phyloP scores from a whole-genome alignment of 805 yeast genomes.

The Lipomyces chichibuensis region DNA sequence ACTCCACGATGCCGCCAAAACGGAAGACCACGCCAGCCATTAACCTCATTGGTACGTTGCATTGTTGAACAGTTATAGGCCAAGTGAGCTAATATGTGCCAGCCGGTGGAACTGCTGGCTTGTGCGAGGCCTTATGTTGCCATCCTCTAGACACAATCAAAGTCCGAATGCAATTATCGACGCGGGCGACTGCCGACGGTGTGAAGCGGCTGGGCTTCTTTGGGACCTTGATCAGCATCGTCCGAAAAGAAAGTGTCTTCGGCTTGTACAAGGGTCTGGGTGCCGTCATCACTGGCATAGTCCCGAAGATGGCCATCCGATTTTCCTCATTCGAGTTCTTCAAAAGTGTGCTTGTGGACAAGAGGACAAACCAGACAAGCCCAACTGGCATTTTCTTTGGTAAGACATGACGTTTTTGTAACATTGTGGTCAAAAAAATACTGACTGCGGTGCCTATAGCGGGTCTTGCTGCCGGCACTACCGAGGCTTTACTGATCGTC shows the following conservation, averaged over 20 bases:
- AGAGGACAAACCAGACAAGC: constrained; percentile 51
- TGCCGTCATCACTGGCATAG: constrained; percentile 95
- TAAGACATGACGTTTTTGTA: background rate
- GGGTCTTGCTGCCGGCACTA: constrained; percentile 96
- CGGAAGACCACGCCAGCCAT: constrained; percentile 37
- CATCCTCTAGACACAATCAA: constrained; percentile 98
- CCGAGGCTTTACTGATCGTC: constrained; percentile 92
- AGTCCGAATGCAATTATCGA: constrained; percentile 93
- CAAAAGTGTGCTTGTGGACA: constrained; percentile 61
- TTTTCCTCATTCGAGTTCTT: constrained; percentile 92
- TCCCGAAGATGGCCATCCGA: constrained; percentile 97
- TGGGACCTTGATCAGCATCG: constrained; percentile 77
- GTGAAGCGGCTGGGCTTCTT: constrained; percentile 82
- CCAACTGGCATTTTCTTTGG: constrained; percentile 70
- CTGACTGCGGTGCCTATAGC: constrained; percentile 49
- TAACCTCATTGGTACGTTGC: constrained; percentile 30
- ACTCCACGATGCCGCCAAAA: constrained; percentile 32
- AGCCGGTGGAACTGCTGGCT: constrained; percentile 97
- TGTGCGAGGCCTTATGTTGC: constrained; percentile 95
- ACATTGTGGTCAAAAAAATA: background rate
- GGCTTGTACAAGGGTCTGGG: constrained; percentile 95
- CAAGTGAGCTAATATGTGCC: constrained; percentile 38
- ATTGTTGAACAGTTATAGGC: background rate
- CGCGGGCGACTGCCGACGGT: constrained; percentile 52
- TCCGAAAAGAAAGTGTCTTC: constrained; percentile 74